Evolutionary conservation across 306 rosid species (phyloP), one percentile per base, ranked within the genome.

Genomic region (Hylodesmum podocarpum): DNA sequence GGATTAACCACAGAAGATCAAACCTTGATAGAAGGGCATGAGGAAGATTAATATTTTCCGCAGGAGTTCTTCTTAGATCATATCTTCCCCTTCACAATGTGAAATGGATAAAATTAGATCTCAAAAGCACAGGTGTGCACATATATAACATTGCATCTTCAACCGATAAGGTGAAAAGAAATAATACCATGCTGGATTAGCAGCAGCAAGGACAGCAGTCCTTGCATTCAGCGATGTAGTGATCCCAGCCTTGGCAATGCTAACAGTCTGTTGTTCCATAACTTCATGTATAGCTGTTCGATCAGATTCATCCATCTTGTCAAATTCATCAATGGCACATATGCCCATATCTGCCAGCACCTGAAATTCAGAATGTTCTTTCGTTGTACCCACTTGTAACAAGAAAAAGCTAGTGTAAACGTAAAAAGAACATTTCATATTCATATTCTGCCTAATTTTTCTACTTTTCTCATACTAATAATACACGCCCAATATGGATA

Each of bases 231-330:
- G 84, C 25, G 99, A 96, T 14, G 99, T 96, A 41, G 98, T 92
- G 82, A 95, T 95, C 47, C 99, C 99, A 69, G 98, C 99, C 88
- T 96, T 96, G 78, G 99, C 99, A 79, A 96, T 96, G 89, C 99
- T 96, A 81, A 96, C 99, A 33, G 98, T 96, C 80, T 96, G 99
- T 85, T 96, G 99, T 84, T 96, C 99, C 99, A 96, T 96, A 78
- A 96, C 99, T 88, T 96, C 99, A 71, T 92, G 98, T 41, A 96
- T 96, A 22, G 99, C 93, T 40, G 99, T 96, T 66, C 99, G 94
- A 88, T 96, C 99, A 0, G 91, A 96, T 77, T 96, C 99, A 72
- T 96, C 99, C 99, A 96, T 96, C 87, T 96, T 96, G 77, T 96
- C 99, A 81, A 95, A 92, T 80, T 96, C 99, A 59, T 96, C 98